phyloP scores from a whole-genome alignment of 306 rosid genomes.

The Rosa lucieae region DNA sequence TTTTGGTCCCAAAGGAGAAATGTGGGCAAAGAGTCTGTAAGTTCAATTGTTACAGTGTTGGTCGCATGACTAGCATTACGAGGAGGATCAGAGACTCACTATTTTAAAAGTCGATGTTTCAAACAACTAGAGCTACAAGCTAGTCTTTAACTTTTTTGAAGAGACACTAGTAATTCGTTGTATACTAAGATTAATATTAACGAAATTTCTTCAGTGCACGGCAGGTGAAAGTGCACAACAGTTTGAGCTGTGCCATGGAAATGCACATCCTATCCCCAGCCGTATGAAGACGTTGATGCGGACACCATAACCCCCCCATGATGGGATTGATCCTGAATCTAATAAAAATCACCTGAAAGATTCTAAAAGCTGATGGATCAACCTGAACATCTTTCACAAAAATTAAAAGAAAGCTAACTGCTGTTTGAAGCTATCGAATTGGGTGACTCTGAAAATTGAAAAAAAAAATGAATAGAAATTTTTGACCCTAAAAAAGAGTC shows the following conservation, averaged over 20 bases:
- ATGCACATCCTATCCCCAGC: too few relatives aligned
- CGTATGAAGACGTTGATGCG: background rate
- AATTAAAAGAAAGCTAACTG: background rate
- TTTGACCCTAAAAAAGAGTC: background rate
- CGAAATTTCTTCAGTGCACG: too few relatives aligned
- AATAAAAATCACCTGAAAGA: background rate
- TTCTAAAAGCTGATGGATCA: background rate
- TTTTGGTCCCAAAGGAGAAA: constrained; percentile 6
- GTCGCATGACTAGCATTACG: background rate
- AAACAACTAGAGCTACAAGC: background rate
- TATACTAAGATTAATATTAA: background rate
- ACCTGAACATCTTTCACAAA: background rate
- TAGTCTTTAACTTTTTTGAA: background rate
- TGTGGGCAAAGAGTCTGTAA: background rate
- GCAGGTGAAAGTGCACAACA: too few relatives aligned
- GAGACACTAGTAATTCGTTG: background rate
- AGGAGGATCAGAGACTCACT: background rate
- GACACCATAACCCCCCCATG: background rate
- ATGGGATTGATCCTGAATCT: background rate
- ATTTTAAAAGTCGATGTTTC: background rate
- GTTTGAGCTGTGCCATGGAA: too few relatives aligned
- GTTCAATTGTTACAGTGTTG: background rate
- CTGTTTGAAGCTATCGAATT: background rate
- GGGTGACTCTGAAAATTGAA: background rate
- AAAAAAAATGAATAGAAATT: background rate